Conservation (phyloP, 495 filamentous ascomycete genomes). For the Aspergillus nidulans region DNA sequence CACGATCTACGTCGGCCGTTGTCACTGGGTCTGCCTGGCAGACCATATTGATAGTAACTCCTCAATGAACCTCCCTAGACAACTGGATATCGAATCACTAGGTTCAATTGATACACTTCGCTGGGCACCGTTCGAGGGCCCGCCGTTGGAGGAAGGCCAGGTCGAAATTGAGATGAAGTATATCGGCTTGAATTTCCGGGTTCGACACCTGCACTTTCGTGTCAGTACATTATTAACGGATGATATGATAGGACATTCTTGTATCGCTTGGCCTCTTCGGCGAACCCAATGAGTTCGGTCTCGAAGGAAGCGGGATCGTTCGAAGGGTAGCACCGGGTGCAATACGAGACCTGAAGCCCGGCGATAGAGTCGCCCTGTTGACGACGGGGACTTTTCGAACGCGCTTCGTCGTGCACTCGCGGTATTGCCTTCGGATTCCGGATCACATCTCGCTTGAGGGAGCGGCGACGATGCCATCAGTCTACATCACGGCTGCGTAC, state of each 20-base stretch:
- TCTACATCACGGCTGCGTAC: conserved; percentile 27
- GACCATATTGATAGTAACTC: neutral
- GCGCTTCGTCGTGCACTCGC: conserved; percentile 7
- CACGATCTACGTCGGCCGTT: neutral
- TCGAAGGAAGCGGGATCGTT: conserved; percentile 38
- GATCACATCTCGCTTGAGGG: conserved; percentile 23
- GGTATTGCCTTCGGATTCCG: conserved; percentile 19
- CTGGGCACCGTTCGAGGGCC: neutral
- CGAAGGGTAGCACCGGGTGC: conserved; percentile 33
- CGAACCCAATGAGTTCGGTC: conserved; percentile 11
- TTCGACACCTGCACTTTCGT: conserved; percentile 9
- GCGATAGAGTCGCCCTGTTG: conserved; percentile 33
- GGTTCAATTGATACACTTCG: neutral
- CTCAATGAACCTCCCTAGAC: neutral
- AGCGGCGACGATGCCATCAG: conserved; percentile 22
- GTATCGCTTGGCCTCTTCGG: conserved; percentile 30
- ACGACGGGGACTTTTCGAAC: conserved; percentile 9
- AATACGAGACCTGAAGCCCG: conserved; percentile 27
- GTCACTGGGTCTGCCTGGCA: neutral
- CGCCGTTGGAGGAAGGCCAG: neutral
- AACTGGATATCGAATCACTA: neutral
- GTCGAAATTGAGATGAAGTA: conserved; percentile 23
- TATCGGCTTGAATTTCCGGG: conserved; percentile 40
- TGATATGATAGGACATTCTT: conserved; percentile 29
- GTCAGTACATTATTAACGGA: neutral